Evolutionary conservation across 2,329 filamentous ascomycete species (phyloP).

Genomic region (Ophiostoma sp.): DNA sequence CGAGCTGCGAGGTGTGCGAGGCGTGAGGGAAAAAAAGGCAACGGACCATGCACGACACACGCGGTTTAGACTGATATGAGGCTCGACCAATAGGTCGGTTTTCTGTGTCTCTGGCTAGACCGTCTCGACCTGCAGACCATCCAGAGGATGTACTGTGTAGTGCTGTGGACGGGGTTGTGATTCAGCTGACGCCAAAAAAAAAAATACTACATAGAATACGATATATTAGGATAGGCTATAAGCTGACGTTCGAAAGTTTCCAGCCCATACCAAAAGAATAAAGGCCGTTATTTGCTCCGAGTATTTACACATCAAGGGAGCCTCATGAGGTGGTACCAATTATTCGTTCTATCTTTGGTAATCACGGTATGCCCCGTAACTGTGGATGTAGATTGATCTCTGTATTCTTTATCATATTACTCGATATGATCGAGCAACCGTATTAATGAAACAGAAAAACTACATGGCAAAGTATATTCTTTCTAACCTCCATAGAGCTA

Average conservation of each 20-base stretch:
- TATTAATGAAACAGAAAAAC: constrained; percentile 14
- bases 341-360: not conserved
- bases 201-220: too few relatives aligned
- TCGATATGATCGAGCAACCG: constrained; percentile 17
- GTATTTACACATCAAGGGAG: constrained; percentile 3
- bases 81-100: not conserved
- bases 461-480: not conserved
- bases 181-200: not conserved
- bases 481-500: not conserved
- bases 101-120: not conserved
- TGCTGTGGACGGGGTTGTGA: not conserved
- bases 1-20: not conserved
- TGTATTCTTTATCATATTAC: constrained; percentile 13
- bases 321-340: not conserved
- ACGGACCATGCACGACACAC: not conserved
- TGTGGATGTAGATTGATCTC: constrained; percentile 1
- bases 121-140: not conserved
- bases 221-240: not conserved
- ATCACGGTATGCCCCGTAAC: not conserved
- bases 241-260: not conserved
- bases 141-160: not conserved
- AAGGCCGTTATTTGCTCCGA: not conserved
- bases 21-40: not conserved
- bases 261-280: not conserved
- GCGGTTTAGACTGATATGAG: not conserved